Conservation (phyloP, 1,284 basidiomycete genomes). For the Ceratobasidium sp. region DNA sequence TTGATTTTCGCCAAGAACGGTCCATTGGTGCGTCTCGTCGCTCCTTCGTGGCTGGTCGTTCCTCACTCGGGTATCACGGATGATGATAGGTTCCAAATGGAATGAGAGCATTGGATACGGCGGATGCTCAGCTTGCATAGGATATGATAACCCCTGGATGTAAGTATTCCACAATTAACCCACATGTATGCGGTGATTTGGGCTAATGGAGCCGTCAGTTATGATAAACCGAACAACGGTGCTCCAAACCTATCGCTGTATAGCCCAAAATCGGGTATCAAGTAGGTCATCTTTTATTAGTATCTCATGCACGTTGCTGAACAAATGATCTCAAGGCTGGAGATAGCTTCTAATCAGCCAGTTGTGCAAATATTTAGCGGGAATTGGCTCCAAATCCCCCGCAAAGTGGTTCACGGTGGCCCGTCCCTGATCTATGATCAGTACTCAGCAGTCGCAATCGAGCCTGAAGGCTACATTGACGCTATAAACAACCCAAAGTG, state of each 20-base stretch:
- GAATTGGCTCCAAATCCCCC: constrained; percentile 63
- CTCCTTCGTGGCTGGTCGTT: neutral
- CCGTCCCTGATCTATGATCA: constrained; percentile 59
- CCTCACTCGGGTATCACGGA: neutral
- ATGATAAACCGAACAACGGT: constrained; percentile 55
- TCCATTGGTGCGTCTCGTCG: constrained; percentile 58
- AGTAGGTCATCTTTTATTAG: constrained; percentile 54
- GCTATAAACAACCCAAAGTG: constrained; percentile 66
- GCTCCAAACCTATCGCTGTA: constrained; percentile 61
- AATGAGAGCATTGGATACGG: constrained; percentile 44
- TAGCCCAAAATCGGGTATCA: constrained; percentile 65
- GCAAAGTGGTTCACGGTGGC: constrained; percentile 65
- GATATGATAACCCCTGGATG: constrained; percentile 65
- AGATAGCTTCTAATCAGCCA: constrained; percentile 67
- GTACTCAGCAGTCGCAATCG: constrained; percentile 65
- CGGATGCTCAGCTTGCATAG: constrained; percentile 58
- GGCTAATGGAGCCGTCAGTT: neutral
- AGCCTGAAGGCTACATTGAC: constrained; percentile 65
- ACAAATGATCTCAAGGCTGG: constrained; percentile 57
- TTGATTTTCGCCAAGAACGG: constrained; percentile 64
- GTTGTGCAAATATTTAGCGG: constrained; percentile 66
- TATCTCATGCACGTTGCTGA: constrained; percentile 12
- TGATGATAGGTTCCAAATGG: constrained; percentile 30
- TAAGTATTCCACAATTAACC: constrained; percentile 51
- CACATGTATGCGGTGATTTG: neutral